Conservation (phyloP, 768 basidiomycete genomes). For the Tephrocybe sp. region DNA sequence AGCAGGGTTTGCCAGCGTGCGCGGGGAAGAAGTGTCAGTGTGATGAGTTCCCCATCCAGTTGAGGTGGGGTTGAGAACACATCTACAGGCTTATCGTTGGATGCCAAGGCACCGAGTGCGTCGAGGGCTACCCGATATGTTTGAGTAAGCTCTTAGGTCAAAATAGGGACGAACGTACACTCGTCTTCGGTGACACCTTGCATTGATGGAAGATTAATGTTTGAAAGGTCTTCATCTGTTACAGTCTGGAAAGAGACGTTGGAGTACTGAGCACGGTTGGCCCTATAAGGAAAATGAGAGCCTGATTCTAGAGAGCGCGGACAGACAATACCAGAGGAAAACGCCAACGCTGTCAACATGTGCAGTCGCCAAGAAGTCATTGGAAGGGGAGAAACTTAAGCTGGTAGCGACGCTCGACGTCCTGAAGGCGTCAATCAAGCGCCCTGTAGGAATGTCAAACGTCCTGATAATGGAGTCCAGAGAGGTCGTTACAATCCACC, state of each 20-base stretch:
- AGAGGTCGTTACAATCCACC: slow-evolving; percentile 89
- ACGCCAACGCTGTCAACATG: slow-evolving; percentile 95
- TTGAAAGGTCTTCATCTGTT: slow-evolving; percentile 68
- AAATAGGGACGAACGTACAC: slow-evolving; percentile 40
- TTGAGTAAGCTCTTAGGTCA: not conserved
- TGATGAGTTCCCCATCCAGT: slow-evolving; percentile 87
- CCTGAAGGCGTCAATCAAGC: slow-evolving; percentile 88
- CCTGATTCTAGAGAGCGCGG: not conserved
- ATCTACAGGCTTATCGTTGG: slow-evolving; percentile 60
- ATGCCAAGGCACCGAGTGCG: slow-evolving; percentile 60
- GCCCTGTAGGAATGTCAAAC: slow-evolving; percentile 92
- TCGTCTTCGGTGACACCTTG: slow-evolving; percentile 81
- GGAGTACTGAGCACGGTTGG: slow-evolving; percentile 91
- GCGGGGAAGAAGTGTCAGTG: slow-evolving; percentile 87
- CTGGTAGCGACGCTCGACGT: slow-evolving; percentile 87
- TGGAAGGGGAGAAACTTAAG: slow-evolving; percentile 89
- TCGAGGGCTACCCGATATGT: slow-evolving; percentile 58
- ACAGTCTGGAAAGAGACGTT: slow-evolving; percentile 81
- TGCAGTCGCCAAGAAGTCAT: slow-evolving; percentile 92
- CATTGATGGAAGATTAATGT: slow-evolving; percentile 76
- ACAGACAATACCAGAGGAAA: slow-evolving; percentile 73
- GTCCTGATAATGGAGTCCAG: slow-evolving; percentile 91
- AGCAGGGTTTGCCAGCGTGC: slow-evolving; percentile 96
- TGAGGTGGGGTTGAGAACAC: slow-evolving; percentile 86
- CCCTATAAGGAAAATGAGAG: slow-evolving; percentile 45